phyloP scores from a whole-genome alignment of 495 filamentous ascomycete genomes.

The Polyplosphaeria fusca region DNA sequence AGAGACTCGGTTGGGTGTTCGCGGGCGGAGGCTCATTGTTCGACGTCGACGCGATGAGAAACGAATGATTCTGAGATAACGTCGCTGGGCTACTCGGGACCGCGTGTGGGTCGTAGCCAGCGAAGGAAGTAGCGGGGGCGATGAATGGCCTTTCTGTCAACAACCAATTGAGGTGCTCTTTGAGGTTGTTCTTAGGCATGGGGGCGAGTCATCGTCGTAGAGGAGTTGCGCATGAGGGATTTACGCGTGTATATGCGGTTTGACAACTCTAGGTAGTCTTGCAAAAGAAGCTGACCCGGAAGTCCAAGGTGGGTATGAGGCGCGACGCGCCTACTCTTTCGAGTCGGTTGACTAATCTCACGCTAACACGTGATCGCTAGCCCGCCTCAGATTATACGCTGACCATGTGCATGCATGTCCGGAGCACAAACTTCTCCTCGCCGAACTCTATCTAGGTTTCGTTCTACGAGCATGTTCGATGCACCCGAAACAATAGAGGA shows the following conservation, averaged over 20 bases:
- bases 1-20: constrained; percentile 4
- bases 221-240: constrained; percentile 8
- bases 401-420: too few species aligned
- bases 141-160: constrained; percentile 47
- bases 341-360: constrained; percentile 4
- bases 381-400: neutral
- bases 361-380: constrained; percentile 21
- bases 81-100: constrained; percentile 11
- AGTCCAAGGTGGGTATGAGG: too few species aligned
- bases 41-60: neutral
- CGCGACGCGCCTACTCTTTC: constrained; percentile 14
- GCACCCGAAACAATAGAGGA: too few species aligned
- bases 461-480: too few species aligned
- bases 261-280: too few species aligned
- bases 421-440: too few species aligned
- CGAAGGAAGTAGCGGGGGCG: constrained; percentile 26
- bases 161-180: constrained; percentile 59
- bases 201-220: constrained; percentile 37
- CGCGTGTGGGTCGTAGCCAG: constrained; percentile 26
- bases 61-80: constrained; percentile 5
- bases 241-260: constrained; percentile 3
- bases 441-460: too few species aligned
- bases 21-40: constrained; percentile 20
- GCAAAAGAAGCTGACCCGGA: too few species aligned
- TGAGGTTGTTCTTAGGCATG: constrained; percentile 67